phyloP scores from a whole-genome alignment of 1,284 basidiomycete genomes.

The Moniliophthora roreri region DNA sequence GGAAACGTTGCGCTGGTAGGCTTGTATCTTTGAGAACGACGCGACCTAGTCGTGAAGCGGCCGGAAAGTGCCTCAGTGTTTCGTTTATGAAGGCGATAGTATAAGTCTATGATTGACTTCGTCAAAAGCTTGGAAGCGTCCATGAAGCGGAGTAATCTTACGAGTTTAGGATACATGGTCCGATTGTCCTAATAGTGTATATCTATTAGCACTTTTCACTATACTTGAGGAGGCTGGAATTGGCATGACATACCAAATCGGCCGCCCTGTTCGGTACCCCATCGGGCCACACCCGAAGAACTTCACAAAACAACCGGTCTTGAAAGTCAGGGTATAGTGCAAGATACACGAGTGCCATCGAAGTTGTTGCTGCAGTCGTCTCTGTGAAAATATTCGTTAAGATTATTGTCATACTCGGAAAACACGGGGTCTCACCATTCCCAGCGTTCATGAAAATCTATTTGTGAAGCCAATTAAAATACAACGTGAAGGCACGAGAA shows the following conservation, averaged over 20 bases:
- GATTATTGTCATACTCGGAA: background rate
- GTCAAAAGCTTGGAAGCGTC: no score
- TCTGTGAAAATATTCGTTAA: constrained; percentile 25
- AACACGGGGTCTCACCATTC: no score
- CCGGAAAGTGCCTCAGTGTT: constrained; percentile 40
- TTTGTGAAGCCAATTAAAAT: background rate
- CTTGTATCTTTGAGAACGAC: constrained; percentile 32
- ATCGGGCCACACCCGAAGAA: constrained; percentile 32
- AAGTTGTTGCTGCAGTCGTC: constrained; percentile 43
- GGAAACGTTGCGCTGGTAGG: constrained; percentile 26
- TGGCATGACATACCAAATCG: constrained; percentile 16
- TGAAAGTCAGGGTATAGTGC: constrained; percentile 48
- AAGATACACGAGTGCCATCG: constrained; percentile 39
- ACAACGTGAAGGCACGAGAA: background rate
- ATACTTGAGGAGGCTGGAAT: constrained; percentile 13
- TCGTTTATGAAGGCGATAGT: constrained; percentile 41
- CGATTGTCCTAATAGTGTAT: constrained; percentile 40
- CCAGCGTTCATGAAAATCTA: constrained; percentile 42
- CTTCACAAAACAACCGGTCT: constrained; percentile 40
- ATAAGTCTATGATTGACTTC: constrained; percentile 21
- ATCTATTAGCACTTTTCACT: background rate
- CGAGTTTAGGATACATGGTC: constrained; percentile 32
- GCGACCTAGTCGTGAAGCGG: constrained; percentile 40
- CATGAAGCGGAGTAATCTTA: constrained; percentile 11
- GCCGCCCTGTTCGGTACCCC: constrained; percentile 13